Evolutionary conservation across 768 basidiomycete genomes (phyloP), one percentile per base, ranked within the genome.

Genomic region (Albatrellus ellisii): DNA sequence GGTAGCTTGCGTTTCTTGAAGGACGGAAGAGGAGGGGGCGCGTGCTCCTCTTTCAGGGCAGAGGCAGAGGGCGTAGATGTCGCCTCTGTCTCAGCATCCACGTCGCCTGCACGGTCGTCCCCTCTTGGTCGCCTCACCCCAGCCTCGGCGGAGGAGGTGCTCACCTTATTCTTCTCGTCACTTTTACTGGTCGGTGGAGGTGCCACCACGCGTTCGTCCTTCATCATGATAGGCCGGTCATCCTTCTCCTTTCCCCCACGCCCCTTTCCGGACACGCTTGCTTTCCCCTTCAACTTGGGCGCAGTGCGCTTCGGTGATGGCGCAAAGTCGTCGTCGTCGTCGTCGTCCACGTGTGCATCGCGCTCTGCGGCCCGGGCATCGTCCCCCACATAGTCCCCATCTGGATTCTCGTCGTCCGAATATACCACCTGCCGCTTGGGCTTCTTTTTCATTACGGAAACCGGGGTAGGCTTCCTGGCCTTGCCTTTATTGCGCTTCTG

Each of bases 1-100:
- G 50, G 50, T 14, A 49, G 39, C 33, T 48, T 44, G 28, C 42
- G 49, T 24, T 50, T 50, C 42, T 51, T 51, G 22, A 50, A 50
- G 11, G 43, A 44, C 27, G 49, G 49, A 31, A 48, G 47, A 14
- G 47, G 15, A 22, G 40, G 24, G 31, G 29, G 28, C 18, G 21
- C 32, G 29, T 21, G n/a, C n/a, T n/a, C n/a, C n/a, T n/a, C n/a
- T n/a, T n/a, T n/a, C n/a, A n/a, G n/a, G n/a, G n/a, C n/a, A n/a
- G n/a, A n/a, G n/a, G n/a, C n/a, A n/a, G n/a, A n/a, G n/a, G n/a
- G n/a, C n/a, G n/a, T n/a, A n/a, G n/a, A n/a, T n/a, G n/a, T n/a
- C n/a, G n/a, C n/a, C n/a, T n/a, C n/a, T n/a, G n/a, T n/a, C n/a
- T n/a, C n/a, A n/a, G n/a, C n/a, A n/a, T n/a, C n/a, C n/a, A n/a